Evolutionary conservation across 176 grass and related monocot species (phyloP).

Genomic region (Alopecurus myosuroides): DNA sequence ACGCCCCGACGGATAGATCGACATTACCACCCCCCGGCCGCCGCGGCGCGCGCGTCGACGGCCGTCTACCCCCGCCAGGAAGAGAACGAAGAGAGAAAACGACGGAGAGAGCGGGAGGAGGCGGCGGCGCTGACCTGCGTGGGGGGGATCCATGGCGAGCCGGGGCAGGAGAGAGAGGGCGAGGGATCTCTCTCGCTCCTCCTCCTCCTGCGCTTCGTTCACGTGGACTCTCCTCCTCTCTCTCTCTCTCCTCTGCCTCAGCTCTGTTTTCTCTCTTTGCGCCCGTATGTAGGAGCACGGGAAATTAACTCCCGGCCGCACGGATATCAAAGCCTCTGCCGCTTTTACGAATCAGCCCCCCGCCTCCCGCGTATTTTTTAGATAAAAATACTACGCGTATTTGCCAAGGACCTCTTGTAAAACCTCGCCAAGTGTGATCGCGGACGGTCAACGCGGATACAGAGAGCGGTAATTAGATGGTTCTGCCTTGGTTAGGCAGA

Average conservation of each 20-base stretch:
- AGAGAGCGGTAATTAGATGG: background rate
- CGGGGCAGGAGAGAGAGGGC: background rate
- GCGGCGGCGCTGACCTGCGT: constrained; percentile 28
- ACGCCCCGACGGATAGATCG: constrained; percentile 19
- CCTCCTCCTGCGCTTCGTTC: constrained; percentile 6
- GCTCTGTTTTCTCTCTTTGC: background rate
- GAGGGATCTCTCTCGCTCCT: constrained; percentile 18
- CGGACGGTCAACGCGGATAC: background rate
- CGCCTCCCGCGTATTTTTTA: background rate
- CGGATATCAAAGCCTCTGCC: constrained; percentile 14
- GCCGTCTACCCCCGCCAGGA: background rate
- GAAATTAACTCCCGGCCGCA: constrained; percentile 24
- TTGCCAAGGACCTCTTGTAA: background rate
- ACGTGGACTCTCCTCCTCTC: constrained; percentile 16
- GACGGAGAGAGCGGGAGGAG: background rate
- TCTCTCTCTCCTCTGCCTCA: background rate
- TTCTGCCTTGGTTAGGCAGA: background rate
- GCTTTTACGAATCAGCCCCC: constrained; percentile 4
- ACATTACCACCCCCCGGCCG: background rate
- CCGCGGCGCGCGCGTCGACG: background rate
- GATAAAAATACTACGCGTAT: too few relatives aligned
- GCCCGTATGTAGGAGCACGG: background rate
- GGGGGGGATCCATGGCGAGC: constrained; percentile 45
- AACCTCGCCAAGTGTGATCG: background rate
- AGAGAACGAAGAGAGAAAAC: background rate